Base-by-base conservation (phyloP, 495 filamentous ascomycete genomes). In the Trypethelium eluteriae region DNA sequence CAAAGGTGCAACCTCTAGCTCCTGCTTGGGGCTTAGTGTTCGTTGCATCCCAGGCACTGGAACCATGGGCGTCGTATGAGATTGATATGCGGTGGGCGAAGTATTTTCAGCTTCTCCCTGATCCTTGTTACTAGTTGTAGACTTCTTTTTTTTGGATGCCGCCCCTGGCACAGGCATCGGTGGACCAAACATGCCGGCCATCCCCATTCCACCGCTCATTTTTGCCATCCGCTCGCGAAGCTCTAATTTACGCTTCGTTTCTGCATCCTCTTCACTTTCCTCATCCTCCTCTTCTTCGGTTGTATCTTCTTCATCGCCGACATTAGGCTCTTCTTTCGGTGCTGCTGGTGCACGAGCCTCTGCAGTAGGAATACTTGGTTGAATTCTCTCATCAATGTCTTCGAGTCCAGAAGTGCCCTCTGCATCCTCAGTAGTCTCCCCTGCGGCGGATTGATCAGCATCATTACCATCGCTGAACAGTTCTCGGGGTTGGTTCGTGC, bases 161-260 rank as follows among this genome's bases (percentile, higher is more conserved):
- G 81, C 78, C n/a, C 85, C 77, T 63, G 83, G 79, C 63, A 81
- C 81, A 2, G 82, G 78, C 76, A 94, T 86, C 62, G 91, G 88
- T 38, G 88, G 83, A 11, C 91, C 91, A 76, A 96, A 94, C 84
- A 97, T 93, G 59, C 93, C 92, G 75, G 91, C 87, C 88, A 96
- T 93, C 16, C 93, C 92, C 92, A 96, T 96, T 16, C 94, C 94
- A 67, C 95, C 94, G 69, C 92, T 94, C 90, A 98, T 95, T 77
- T 95, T 96, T 35, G 93, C 93, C 91, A 98, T 98, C 68, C 94
- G 86, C 63, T 92, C 92, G 50, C 95, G 86, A 64, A 98, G 80
- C 71, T 96, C 94, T 79, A 96, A 86, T 75, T 88, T 88, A 67
- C 93, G 88, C 67, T 85, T 88, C 44, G 91, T 80, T 74, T 98